Percentiles rank a stretch among this genome's conserved stretches.
phyloP scores from a whole-genome alignment of 2,329 filamentous ascomycete species.

The Penicillium sp. region DNA sequence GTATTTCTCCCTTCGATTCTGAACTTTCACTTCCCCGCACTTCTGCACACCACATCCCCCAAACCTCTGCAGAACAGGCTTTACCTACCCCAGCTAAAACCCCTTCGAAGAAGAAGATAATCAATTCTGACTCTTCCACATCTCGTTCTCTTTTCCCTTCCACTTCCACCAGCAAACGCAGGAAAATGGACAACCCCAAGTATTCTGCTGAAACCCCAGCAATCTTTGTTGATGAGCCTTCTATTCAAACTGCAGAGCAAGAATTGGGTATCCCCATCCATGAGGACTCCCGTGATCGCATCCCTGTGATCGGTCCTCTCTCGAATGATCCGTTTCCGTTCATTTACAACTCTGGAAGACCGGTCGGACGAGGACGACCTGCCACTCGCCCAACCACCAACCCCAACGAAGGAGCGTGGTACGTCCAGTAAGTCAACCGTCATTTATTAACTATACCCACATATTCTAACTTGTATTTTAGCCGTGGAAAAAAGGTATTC shows the following conservation, averaged over 20 bases:
- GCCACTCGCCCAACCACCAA: conserved; percentile 4
- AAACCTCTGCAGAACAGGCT: conserved; percentile 38
- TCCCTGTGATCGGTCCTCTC: conserved; percentile 36
- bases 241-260: background rate
- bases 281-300: conserved; percentile 61
- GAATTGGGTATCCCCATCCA: conserved; percentile 51
- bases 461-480: conserved; percentile 33
- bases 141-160: conserved; percentile 55
- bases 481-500: conserved; percentile 62
- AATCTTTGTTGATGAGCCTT: conserved; percentile 21
- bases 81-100: conserved; percentile 63
- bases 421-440: conserved; percentile 27
- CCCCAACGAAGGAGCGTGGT: conserved; percentile 1
- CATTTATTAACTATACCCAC: background rate
- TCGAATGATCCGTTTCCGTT: conserved; percentile 60
- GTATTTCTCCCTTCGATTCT: conserved; percentile 2
- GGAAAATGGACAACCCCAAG: conserved; percentile 38
- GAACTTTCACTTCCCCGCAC: conserved; percentile 19
- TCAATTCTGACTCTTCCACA: conserved; percentile 45
- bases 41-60: conserved; percentile 21
- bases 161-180: conserved; percentile 47
- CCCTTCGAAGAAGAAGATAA: conserved; percentile 52
- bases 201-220: conserved; percentile 30
- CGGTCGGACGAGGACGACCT: conserved; percentile 1
- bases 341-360: background rate